Evolutionary conservation across 169 alveolate genomes (phyloP), one percentile per base, ranked within the genome.

Genomic region (Cystoisospora suis): DNA sequence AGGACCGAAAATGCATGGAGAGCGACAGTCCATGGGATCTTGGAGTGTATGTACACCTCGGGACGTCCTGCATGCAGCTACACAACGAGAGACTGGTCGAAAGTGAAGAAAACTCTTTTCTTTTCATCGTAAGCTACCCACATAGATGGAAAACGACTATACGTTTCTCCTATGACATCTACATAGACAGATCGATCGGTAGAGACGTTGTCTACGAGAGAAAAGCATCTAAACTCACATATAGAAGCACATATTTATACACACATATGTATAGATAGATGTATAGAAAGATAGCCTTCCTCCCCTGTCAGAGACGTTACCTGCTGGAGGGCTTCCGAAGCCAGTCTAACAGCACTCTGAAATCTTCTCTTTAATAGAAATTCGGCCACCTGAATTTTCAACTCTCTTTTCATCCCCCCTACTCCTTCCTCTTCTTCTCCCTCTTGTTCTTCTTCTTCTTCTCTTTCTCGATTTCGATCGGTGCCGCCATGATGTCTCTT

Each of bases 321-420:
- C 77, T 65, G 77, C n/a, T 59, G 75, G n/a, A 65, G 77, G n/a
- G 40, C 42, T n/a, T n/a, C 77, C n/a, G 77, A 17, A 20, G 34
- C 77, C 3, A 17, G 77, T 7, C 77, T 36, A n/a, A 65, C 20
- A 2, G 34, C 77, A 4, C 45, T 32, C 2, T 44, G 77, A 65
- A 65, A 65, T 17, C 34, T 36, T 20, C 77, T 65, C 44, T 65
- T 65, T 12, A 65, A n/a, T 1, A 65, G 77, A 3, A 65, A 44
- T 1, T 36, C 42, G 27, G 77, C 77, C 6, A 65, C 77, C n/a
- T 65, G 77, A 15, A 44, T 44, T 44, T 65, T 65, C 77, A 20
- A 32, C 42, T 65, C 77, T 12, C 20, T 44, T 44, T 65, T 65
- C 77, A 20, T 65, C 42, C 34, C 77, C 9, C 20, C 61, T 9